A percentile compares a stretch with the other conserved stretches of the same genome.
phyloP scores from a whole-genome alignment of 805 yeast genomes.

The Metschnikowia corniflorae region DNA sequence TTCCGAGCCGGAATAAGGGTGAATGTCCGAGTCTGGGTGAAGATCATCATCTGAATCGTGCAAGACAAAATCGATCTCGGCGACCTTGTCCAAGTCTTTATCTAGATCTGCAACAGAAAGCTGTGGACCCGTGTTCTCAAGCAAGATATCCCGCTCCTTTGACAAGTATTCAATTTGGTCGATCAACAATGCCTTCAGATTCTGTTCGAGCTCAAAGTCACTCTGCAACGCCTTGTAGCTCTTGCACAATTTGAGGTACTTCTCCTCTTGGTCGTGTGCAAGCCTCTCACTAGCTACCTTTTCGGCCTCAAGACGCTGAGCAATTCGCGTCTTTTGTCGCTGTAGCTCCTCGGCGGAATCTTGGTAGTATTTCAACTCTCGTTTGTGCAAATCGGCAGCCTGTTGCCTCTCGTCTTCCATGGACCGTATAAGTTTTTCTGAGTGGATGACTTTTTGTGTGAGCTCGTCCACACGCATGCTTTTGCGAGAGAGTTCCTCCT shows the following conservation, averaged over 20 bases:
- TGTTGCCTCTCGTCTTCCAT: conserved; percentile 29
- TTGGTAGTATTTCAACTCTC: conserved; percentile 31
- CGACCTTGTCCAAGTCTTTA: not conserved
- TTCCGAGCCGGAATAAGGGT: conserved; percentile 10
- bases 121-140: conserved; percentile 6
- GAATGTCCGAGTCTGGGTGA: not conserved
- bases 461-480: conserved; percentile 26
- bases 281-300: conserved; percentile 4
- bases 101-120: conserved; percentile 3
- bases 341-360: conserved; percentile 33
- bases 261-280: conserved; percentile 16
- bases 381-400: conserved; percentile 25
- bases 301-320: conserved; percentile 17
- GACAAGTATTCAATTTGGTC: conserved; percentile 52
- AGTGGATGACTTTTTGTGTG: conserved; percentile 21
- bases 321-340: conserved; percentile 16
- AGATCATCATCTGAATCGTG: conserved; percentile 3
- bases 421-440: conserved; percentile 27
- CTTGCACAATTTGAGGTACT: conserved; percentile 29
- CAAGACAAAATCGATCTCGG: not conserved
- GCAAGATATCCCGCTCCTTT: conserved; percentile 25
- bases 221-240: conserved; percentile 42
- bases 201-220: conserved; percentile 51
- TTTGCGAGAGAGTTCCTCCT: conserved; percentile 29
- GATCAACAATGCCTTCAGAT: conserved; percentile 48